Base-by-base conservation (phyloP, 768 basidiomycete species). In the Nevesoporus exiguus region DNA sequence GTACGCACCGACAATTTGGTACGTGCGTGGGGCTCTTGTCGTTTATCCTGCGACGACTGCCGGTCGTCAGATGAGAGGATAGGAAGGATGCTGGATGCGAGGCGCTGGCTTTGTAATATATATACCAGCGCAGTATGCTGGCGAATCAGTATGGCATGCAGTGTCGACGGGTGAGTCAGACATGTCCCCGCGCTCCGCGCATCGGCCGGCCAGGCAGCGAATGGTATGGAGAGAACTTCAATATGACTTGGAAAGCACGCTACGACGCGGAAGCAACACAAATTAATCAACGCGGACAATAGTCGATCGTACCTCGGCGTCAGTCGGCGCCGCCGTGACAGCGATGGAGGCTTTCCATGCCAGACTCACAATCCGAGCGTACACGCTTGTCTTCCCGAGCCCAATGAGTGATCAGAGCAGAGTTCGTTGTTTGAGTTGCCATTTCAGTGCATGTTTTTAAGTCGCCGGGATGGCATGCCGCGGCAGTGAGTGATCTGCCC, bases 21-120 rank as follows among this genome's bases (percentile, higher is more conserved):
- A 49, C 1, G 55, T 46, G 40, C 9, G 49, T n/a, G 10, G 47
- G 25, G 14, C 5, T 36, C 62, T 60, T 67, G 9, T 33, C 33
- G 48, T 37, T 34, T 33, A 27, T 11, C 37, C 9, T 8, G 33
- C 21, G 48, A 47, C 44, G 33, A 50, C 27, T 21, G 37, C 41
- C 14, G 31, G 58, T 47, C 22, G 52, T 27, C 31, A 36, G 30
- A 15, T 19, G 36, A 22, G 51, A 51, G 49, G 37, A 48, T 7
- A 29, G 33, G 47, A 36, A 15, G 22, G 24, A 30, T 27, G 48
- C 17, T 15, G 40, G 24, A 21, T 7, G n/a, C 24, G 2, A 4
- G 21, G 3, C 14, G 41, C 14, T 13, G 7, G 24, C 45, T 21
- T 29, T 7, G 24, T 31, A n/a, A 19, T 14, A 31, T 34, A 34